phyloP scores from a whole-genome alignment of 345 rosid genomes.

The Dimocarpus longan region DNA sequence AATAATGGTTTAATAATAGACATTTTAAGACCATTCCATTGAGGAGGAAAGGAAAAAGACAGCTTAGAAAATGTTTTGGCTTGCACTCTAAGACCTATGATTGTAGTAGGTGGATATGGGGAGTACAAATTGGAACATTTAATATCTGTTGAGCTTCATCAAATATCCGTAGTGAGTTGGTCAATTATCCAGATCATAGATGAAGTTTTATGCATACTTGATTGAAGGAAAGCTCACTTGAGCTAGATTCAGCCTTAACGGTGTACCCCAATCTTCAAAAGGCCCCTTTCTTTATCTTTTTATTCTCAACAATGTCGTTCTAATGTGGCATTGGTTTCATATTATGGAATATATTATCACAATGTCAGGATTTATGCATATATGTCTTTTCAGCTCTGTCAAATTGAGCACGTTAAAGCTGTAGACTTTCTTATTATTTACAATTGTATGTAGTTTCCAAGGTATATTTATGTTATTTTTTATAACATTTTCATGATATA shows the following conservation, averaged over 20 bases:
- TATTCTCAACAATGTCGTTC: neutral
- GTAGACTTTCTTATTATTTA: constrained; percentile 7
- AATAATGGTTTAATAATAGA: too few relatives aligned
- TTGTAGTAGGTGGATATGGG: too few relatives aligned
- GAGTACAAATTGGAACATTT: too few relatives aligned
- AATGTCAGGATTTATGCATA: neutral
- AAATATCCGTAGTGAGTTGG: too few relatives aligned
- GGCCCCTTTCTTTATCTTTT: neutral
- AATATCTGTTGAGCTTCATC: too few relatives aligned
- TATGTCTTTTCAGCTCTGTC: neutral
- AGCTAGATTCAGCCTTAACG: neutral
- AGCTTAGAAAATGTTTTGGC: too few relatives aligned
- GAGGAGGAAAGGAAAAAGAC: too few relatives aligned
- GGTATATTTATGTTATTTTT: neutral
- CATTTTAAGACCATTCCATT: too few relatives aligned
- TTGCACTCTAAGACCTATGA: too few relatives aligned
- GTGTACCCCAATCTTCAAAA: neutral
- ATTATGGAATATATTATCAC: neutral
- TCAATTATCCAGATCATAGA: too few relatives aligned
- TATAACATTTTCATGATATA: neutral
- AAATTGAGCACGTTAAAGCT: constrained; percentile 4
- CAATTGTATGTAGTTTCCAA: neutral
- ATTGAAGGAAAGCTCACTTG: too few relatives aligned
- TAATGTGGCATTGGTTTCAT: neutral
- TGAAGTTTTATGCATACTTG: neutral